These are phyloP conservation scores for Cutaneotrichosporon spelunceum DNA, from an alignment of 1,284 basidiomycete species.

Conservation along the genomic window DNA sequence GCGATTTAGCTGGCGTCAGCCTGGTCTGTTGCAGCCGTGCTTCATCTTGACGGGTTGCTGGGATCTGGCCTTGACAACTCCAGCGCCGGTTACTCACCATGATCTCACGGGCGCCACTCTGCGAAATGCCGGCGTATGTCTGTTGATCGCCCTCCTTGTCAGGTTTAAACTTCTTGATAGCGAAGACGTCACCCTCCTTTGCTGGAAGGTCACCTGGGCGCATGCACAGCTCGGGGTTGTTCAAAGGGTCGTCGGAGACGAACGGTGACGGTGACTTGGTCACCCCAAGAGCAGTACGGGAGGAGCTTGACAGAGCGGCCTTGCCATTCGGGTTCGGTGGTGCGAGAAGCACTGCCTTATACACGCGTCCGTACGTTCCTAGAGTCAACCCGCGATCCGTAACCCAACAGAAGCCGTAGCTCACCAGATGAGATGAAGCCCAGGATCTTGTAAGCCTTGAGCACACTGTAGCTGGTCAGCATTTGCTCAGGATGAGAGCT, in stretches of 20 bases:
- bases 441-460: conserved; percentile 81
- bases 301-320: conserved; percentile 28
- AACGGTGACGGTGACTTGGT: conserved; percentile 18
- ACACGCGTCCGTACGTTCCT: conserved; percentile 96
- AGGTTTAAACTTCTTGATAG: conserved; percentile 99
- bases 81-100: conserved; percentile 60
- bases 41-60: not conserved
- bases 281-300: conserved; percentile 32
- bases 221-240: conserved; percentile 49
- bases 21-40: not conserved
- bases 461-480: conserved; percentile 56
- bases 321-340: conserved; percentile 31
- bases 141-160: conserved; percentile 94
- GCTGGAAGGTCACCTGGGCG: conserved; percentile 59
- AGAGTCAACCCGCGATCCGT: conserved; percentile 3
- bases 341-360: conserved; percentile 72
- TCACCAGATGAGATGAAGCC: conserved; percentile 86
- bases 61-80: not conserved
- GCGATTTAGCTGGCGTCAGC: conserved; percentile 68
- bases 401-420: not conserved
- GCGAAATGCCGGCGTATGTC: conserved; percentile 95
- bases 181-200: conserved; percentile 67
- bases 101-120: conserved; percentile 94
- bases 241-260: conserved; percentile 29
- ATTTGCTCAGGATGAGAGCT: conserved; percentile 14